Conservation (phyloP, 371 early-diverging fungal genomes). For the Mucor plumbeus region DNA sequence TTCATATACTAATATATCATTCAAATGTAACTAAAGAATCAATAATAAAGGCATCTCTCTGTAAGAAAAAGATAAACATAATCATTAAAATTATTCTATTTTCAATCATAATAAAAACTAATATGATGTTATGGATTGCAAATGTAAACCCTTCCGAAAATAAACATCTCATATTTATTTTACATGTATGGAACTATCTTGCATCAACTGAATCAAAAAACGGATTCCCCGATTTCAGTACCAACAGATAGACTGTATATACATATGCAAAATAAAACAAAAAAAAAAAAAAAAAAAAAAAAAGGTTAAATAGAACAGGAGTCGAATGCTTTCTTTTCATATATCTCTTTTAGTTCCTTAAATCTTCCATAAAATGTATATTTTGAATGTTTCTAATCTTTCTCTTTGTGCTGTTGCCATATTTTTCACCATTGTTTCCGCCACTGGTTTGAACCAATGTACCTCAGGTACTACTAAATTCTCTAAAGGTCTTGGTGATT, state of each 20-base stretch:
- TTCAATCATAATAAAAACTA: too few relatives aligned
- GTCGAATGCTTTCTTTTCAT: background rate
- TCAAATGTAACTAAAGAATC: too few relatives aligned
- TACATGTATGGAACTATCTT: background rate
- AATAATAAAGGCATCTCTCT: too few relatives aligned
- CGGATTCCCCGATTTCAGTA: background rate
- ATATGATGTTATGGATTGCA: too few relatives aligned
- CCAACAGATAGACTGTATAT: background rate
- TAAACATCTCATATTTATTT: background rate
- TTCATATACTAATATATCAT: too few relatives aligned
- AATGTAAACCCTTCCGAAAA: background rate
- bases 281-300: background rate
- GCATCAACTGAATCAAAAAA: slow-evolving; percentile 3
- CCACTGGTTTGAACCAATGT: slow-evolving; percentile 9
- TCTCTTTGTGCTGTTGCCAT: slow-evolving; percentile 1
- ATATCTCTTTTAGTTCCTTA: background rate
- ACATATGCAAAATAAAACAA: background rate
- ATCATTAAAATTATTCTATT: too few relatives aligned
- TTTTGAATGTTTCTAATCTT: slow-evolving; percentile 8
- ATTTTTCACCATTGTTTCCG: background rate
- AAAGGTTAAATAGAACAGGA: background rate
- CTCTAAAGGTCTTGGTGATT: slow-evolving; percentile 27
- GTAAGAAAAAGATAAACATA: too few relatives aligned
- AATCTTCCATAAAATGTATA: slow-evolving; percentile 2
- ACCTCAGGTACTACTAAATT: background rate